A percentile compares a stretch with the other conserved stretches of the same genome.
These are phyloP conservation scores for Periconia macrospinosa DNA, from an alignment of 2,329 filamentous ascomycete species.

Conservation along the genomic window DNA sequence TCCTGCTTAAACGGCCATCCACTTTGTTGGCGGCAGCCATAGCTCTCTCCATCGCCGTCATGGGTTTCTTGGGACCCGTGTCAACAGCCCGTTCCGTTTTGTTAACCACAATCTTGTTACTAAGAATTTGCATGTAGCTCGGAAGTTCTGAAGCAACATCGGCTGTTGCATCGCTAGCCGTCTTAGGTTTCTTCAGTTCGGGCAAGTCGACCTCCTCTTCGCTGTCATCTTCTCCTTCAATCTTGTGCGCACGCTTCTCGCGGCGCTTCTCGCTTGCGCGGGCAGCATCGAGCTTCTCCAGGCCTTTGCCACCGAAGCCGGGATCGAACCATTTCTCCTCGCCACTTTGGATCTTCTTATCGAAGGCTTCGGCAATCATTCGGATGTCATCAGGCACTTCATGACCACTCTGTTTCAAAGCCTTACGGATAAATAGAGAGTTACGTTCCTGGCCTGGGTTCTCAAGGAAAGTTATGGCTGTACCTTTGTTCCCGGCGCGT, in stretches of 20 bases:
- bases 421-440: constrained; percentile 84
- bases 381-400: constrained; percentile 71
- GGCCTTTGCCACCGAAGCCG: constrained; percentile 92
- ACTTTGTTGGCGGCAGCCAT: constrained; percentile 89
- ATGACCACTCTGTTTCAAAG: constrained; percentile 88
- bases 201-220: constrained; percentile 69
- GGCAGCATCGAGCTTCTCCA: constrained; percentile 88
- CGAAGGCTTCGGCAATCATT: constrained; percentile 67
- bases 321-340: constrained; percentile 82
- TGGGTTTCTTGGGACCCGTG: constrained; percentile 60
- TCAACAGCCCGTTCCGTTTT: constrained; percentile 62
- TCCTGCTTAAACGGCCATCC: constrained; percentile 84
- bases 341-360: constrained; percentile 88
- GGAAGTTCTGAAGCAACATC: constrained; percentile 23
- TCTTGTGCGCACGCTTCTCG: constrained; percentile 76
- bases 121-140: constrained; percentile 48
- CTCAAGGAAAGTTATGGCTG: constrained; percentile 91
- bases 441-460: constrained; percentile 91
- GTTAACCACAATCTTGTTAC: constrained; percentile 73
- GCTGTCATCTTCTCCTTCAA: constrained; percentile 71
- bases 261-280: constrained; percentile 83
- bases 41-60: constrained; percentile 70
- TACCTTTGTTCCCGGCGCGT: constrained; percentile 90
- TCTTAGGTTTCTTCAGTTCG: constrained; percentile 60
- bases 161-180: constrained; percentile 31